Evolutionary conservation across 345 rosid genomes (phyloP), one percentile per base, ranked within the genome.

Genomic region (Salix exigua): DNA sequence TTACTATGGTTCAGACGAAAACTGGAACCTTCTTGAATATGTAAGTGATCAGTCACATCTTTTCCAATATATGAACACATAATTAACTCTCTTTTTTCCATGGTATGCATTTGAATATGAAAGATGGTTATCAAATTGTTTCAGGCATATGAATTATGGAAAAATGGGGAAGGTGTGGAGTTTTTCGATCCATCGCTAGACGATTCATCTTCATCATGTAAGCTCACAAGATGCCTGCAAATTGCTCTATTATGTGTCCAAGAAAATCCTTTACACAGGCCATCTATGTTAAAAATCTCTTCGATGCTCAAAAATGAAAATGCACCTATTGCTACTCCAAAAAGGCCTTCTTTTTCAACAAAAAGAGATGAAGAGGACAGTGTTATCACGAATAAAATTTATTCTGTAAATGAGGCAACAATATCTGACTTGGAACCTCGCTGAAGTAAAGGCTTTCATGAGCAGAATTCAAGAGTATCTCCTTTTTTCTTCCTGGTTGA

Each of bases 71-170:
- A 4, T 21, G 44, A 46, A 14, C 4, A 11, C 50, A 14, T 46
- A 4, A 46, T 46, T 46, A 1, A 44, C 25, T 16, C 6, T 40
- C 4, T 12, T 33, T 8, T 31, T 13, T 19, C 7, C 17, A 44
- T 46, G 4, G 10, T 48, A 2, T 21, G 5, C 35, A 48, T 25
- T 7, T 68, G 68, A 25, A 10, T 19, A 21, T 4, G n/a, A 9
- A 31, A 44, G 38, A 4, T 21, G 35, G 33, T n/a, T n/a, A n/a
- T 53, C 14, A 21, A 16, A 6, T 26, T 19, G 14, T 11, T 46
- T 46, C 70, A 78, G 84, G 81, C 84, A 8, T 66, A 82, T 44
- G 76, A 48, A n/a, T 38, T 75, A 44, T 78, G 84, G 84, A 71
- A 50, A 65, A 14, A 25, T 55, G 71, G 51, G n/a, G 16, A 63